phyloP scores from a whole-genome alignment of 1,284 basidiomycete genomes.

The Apiotrichum montevideense region DNA sequence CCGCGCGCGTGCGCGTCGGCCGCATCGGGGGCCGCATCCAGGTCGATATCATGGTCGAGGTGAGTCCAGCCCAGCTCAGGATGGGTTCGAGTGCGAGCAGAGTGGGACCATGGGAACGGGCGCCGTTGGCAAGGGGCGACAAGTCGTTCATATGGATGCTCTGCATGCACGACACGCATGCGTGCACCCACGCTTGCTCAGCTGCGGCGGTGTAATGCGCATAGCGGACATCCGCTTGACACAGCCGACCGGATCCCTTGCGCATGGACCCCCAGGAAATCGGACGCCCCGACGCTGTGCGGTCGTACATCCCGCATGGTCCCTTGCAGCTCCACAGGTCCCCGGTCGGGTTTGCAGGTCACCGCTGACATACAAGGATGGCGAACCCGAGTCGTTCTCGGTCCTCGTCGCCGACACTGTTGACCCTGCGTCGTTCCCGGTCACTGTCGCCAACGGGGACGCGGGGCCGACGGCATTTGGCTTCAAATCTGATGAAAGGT shows the following conservation, averaged over 20 bases:
- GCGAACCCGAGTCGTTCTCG: slow-evolving; percentile 46
- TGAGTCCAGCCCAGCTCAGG: slow-evolving; percentile 24
- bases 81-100: too few relatives aligned
- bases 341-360: neutral
- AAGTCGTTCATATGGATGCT: too few relatives aligned
- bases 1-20: slow-evolving; percentile 45
- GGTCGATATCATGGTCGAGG: slow-evolving; percentile 48
- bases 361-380: slow-evolving; percentile 38
- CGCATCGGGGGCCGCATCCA: slow-evolving; percentile 46
- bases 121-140: too few relatives aligned
- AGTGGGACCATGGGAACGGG: too few relatives aligned
- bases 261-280: too few relatives aligned
- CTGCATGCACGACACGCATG: too few relatives aligned
- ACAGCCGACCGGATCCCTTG: too few relatives aligned
- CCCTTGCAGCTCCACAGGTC: neutral
- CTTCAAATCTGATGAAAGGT: slow-evolving; percentile 32
- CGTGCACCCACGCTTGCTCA: too few relatives aligned
- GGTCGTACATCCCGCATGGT: too few relatives aligned
- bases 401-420: slow-evolving; percentile 42
- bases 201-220: too few relatives aligned
- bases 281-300: too few relatives aligned
- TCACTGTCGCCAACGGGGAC: neutral
- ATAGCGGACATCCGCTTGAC: too few relatives aligned
- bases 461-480: slow-evolving; percentile 18
- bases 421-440: slow-evolving; percentile 35